These are phyloP conservation scores for Annulohypoxylon truncatum DNA, from an alignment of 2,329 filamentous ascomycete species.

Conservation along the genomic window DNA sequence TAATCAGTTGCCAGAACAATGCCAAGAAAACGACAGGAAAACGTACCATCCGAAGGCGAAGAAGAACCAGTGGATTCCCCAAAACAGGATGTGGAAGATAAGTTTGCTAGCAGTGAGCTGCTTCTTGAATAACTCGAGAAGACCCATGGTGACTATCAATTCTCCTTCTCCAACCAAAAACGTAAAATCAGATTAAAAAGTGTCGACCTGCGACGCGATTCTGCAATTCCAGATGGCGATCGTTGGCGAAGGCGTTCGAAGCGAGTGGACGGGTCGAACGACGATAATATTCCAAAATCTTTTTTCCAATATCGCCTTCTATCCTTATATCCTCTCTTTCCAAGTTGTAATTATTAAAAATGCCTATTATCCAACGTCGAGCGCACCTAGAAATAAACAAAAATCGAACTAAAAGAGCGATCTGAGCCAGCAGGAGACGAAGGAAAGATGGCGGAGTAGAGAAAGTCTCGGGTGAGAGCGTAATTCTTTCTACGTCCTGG, in stretches of 20 bases:
- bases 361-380: slow-evolving; percentile 43
- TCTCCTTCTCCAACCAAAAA: slow-evolving; percentile 48
- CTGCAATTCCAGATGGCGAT: slow-evolving; percentile 33
- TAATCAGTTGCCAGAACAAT: slow-evolving; percentile 9
- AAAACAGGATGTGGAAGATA: slow-evolving; percentile 84
- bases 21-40: not conserved
- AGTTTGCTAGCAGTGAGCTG: slow-evolving; percentile 79
- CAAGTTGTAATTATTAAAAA: slow-evolving; percentile 43
- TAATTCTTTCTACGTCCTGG: slow-evolving; percentile 59
- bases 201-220: slow-evolving; percentile 68
- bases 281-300: slow-evolving; percentile 22
- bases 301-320: slow-evolving; percentile 23
- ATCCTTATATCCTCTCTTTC: slow-evolving; percentile 31
- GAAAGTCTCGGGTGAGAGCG: slow-evolving; percentile 53
- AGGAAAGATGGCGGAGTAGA: slow-evolving; percentile 55
- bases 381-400: slow-evolving; percentile 46
- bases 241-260: slow-evolving; percentile 34
- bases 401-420: slow-evolving; percentile 59
- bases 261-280: slow-evolving; percentile 32
- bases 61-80: slow-evolving; percentile 80
- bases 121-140: slow-evolving; percentile 62
- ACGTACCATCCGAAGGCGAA: slow-evolving; percentile 88
- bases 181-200: slow-evolving; percentile 50
- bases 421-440: slow-evolving; percentile 71
- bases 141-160: slow-evolving; percentile 56